These are phyloP conservation scores for Syzygium jambos DNA, from an alignment of 345 rosid genomes.

Conservation along the genomic window DNA sequence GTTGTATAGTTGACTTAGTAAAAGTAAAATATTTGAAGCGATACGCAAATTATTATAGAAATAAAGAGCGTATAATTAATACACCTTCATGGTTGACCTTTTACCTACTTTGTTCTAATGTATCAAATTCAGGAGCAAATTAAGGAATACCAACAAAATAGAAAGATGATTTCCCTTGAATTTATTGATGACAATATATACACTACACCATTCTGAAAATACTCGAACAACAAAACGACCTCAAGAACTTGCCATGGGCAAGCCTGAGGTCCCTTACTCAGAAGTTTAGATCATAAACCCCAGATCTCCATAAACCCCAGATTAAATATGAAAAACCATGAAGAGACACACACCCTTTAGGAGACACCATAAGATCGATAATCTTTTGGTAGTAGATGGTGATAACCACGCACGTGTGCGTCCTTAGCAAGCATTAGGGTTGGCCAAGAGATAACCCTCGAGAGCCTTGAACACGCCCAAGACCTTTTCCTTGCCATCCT, in stretches of 20 bases:
- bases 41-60: background rate
- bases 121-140: background rate
- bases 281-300: background rate
- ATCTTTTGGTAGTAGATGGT: background rate
- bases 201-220: background rate
- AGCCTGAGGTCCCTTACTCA: background rate
- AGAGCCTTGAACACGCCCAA: conserved; percentile 15
- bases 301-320: background rate
- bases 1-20: background rate
- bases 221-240: background rate
- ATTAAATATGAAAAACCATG: background rate
- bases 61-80: background rate
- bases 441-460: conserved; percentile 28
- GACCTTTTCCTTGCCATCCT: conserved; percentile 10
- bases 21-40: background rate
- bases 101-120: background rate
- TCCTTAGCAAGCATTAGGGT: conserved; percentile 23
- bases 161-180: background rate
- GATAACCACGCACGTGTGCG: background rate
- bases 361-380: background rate
- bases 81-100: background rate
- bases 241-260: background rate
- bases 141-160: background rate
- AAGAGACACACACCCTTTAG: background rate
- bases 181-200: background rate